Evolutionary conservation across 495 filamentous ascomycete species (phyloP).

Genomic region (Glonium stellatum): DNA sequence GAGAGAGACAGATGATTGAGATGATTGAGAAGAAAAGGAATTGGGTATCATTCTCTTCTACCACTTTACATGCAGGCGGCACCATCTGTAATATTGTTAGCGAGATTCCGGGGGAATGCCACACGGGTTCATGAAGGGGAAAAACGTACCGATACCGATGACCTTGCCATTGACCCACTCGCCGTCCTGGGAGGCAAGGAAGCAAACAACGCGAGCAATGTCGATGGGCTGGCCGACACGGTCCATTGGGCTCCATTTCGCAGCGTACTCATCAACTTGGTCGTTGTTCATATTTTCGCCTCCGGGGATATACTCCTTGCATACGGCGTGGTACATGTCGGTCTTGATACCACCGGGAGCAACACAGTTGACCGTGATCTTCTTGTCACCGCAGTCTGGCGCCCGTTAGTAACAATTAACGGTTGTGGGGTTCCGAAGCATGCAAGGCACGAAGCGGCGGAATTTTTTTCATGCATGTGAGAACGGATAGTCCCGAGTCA

Average conservation of each 20-base stretch:
- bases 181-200: constrained; percentile 58
- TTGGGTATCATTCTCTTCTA: neutral
- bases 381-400: constrained; percentile 40
- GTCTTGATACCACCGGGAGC: constrained; percentile 63
- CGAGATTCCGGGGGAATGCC: neutral
- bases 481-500: neutral
- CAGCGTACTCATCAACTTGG: constrained; percentile 45
- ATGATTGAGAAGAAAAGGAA: too few relatives aligned
- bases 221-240: constrained; percentile 58
- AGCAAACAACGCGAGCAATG: constrained; percentile 57
- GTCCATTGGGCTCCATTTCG: constrained; percentile 51
- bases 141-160: constrained; percentile 31
- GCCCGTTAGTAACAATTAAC: constrained; percentile 10
- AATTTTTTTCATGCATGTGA: neutral
- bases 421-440: neutral
- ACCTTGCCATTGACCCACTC: constrained; percentile 62
- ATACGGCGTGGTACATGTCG: constrained; percentile 62
- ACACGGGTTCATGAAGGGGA: neutral
- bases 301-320: constrained; percentile 57
- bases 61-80: constrained; percentile 14
- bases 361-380: constrained; percentile 60
- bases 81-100: constrained; percentile 7
- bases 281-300: constrained; percentile 45
- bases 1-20: neutral
- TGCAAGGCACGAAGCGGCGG: neutral